phyloP scores from a whole-genome alignment of 2,329 filamentous ascomycete species.

The Cordyceps cicadae region DNA sequence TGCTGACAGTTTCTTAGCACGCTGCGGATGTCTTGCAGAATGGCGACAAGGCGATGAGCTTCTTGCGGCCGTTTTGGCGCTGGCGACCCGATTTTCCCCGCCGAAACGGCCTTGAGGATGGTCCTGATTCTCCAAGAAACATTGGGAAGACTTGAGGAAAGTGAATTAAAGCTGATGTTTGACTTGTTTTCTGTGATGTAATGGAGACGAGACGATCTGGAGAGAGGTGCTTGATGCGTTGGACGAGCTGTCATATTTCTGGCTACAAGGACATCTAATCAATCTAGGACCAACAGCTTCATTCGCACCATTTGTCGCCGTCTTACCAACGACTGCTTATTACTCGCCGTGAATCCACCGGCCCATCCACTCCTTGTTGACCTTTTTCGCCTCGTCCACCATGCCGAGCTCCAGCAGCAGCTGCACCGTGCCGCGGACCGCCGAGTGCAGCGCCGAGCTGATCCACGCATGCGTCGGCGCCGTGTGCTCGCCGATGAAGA shows the following conservation, averaged over 20 bases:
- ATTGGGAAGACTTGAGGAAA: slow-evolving; percentile 7
- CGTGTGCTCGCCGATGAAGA: slow-evolving; percentile 29
- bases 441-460: slow-evolving; percentile 22
- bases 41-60: slow-evolving; percentile 19
- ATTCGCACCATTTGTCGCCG: background rate
- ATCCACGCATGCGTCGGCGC: slow-evolving; percentile 27
- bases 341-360: slow-evolving; percentile 15
- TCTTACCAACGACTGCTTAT: background rate
- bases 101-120: slow-evolving; percentile 24
- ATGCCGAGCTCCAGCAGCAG: slow-evolving; percentile 20
- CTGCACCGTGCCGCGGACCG: slow-evolving; percentile 23
- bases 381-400: slow-evolving; percentile 18
- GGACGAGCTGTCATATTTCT: too few relatives aligned
- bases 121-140: slow-evolving; percentile 20
- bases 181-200: background rate
- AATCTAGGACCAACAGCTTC: background rate
- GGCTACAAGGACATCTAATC: background rate
- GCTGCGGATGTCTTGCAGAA: slow-evolving; percentile 25
- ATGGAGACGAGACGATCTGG: background rate
- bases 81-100: slow-evolving; percentile 21
- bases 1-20: slow-evolving; percentile 19
- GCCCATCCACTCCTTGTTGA: slow-evolving; percentile 20
- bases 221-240: background rate
- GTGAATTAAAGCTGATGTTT: background rate
- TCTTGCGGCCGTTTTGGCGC: slow-evolving; percentile 24